Conservation (phyloP, 176 grass and related monocot species). For the Aegilops speltoides region DNA sequence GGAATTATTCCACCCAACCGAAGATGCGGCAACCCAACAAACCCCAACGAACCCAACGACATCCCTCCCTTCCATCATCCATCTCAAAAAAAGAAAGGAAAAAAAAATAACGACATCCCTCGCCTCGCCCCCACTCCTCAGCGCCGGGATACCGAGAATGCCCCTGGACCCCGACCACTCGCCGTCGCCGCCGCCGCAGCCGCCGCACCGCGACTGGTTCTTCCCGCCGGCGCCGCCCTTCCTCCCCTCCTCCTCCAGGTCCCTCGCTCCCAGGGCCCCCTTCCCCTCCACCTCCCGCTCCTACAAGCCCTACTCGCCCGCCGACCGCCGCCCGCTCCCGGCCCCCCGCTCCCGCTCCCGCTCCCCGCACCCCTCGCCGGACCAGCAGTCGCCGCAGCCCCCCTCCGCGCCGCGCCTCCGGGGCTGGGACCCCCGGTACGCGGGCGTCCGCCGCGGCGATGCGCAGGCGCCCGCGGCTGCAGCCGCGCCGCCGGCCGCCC, state of each 20-base stretch:
- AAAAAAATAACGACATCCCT: conserved; percentile 4
- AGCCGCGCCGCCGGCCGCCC: background rate
- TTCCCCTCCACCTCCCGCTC: conserved; percentile 62
- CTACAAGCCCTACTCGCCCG: conserved; percentile 43
- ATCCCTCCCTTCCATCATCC: background rate
- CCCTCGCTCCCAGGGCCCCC: conserved; percentile 27
- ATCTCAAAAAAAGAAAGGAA: background rate
- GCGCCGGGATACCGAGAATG: conserved; percentile 36
- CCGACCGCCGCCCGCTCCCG: conserved; percentile 41
- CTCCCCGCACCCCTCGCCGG: conserved; percentile 31
- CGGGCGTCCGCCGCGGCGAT: conserved; percentile 42
- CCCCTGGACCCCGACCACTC: conserved; percentile 51
- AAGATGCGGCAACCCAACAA: no score
- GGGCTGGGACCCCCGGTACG: conserved; percentile 39
- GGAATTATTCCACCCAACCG: background rate
- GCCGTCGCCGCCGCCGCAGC: conserved; percentile 18
- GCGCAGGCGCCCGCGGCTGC: background rate
- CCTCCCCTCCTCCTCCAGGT: conserved; percentile 39
- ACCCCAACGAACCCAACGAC: background rate
- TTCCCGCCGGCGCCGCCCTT: conserved; percentile 62
- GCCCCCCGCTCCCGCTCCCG: conserved; percentile 34
- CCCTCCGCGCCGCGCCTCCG: conserved; percentile 29
- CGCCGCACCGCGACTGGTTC: conserved; percentile 69
- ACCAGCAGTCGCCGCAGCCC: background rate
- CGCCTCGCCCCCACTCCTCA: background rate